phyloP scores from a whole-genome alignment of 2,329 filamentous ascomycete genomes.

The Akanthomyces dipterigenus region DNA sequence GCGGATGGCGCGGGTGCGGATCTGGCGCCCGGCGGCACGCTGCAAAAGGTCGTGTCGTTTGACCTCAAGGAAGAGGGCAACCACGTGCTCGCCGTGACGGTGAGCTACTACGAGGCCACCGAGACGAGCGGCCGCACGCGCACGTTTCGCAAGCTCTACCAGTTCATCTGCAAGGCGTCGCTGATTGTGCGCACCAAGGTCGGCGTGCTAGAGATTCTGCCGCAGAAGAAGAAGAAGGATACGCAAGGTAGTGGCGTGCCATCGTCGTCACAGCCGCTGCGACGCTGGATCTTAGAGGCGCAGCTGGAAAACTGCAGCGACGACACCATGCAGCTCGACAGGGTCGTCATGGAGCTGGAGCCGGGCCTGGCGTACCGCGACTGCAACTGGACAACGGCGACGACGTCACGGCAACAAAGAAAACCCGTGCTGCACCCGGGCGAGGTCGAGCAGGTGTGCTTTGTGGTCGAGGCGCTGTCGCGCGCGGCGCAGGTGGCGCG shows the following conservation, averaged over 20 bases:
- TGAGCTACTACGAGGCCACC: slow-evolving; percentile 88
- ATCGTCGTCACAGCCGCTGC: background rate
- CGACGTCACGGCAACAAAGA: slow-evolving; percentile 19
- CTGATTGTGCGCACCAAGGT: slow-evolving; percentile 88
- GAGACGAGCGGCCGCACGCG: slow-evolving; percentile 63
- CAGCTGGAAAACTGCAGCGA: slow-evolving; percentile 95
- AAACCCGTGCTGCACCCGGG: slow-evolving; percentile 54
- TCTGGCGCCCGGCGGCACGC: slow-evolving; percentile 55
- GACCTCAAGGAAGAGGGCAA: slow-evolving; percentile 91
- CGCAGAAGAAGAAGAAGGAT: background rate
- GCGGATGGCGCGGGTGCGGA: slow-evolving; percentile 27
- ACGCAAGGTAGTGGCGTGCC: background rate
- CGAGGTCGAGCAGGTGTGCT: slow-evolving; percentile 61
- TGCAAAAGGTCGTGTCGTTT: slow-evolving; percentile 78
- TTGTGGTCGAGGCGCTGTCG: slow-evolving; percentile 42
- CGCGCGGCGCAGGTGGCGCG: background rate
- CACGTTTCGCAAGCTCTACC: slow-evolving; percentile 91
- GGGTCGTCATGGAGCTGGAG: slow-evolving; percentile 49
- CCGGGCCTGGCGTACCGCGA: slow-evolving; percentile 44
- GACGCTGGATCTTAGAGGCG: slow-evolving; percentile 75
- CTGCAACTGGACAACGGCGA: slow-evolving; percentile 49
- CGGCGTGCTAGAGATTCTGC: slow-evolving; percentile 43
- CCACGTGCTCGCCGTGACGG: slow-evolving; percentile 86
- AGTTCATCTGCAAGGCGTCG: slow-evolving; percentile 88
- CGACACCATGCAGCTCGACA: slow-evolving; percentile 70